Conservation (phyloP, 2,329 filamentous ascomycete species). For the Ascochyta rabiei region DNA sequence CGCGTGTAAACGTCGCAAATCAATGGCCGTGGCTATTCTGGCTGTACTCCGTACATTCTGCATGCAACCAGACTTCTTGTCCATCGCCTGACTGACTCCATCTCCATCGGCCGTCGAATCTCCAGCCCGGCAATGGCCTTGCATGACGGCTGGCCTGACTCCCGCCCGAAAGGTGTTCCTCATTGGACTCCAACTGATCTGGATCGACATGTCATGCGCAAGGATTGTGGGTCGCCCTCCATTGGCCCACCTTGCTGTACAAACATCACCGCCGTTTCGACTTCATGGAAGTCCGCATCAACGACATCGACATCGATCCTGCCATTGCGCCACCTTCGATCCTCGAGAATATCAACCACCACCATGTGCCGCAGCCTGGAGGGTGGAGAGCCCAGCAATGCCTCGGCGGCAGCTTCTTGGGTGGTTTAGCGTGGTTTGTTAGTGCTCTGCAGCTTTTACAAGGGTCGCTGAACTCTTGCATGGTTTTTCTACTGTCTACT, state of each 20-base stretch:
- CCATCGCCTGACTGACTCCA: constrained; percentile 7
- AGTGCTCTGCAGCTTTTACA: too few relatives aligned
- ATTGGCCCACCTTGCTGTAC: constrained; percentile 21
- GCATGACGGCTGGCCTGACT: constrained; percentile 23
- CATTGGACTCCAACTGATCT: constrained; percentile 20
- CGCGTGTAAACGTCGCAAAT: constrained; percentile 18
- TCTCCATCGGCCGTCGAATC: constrained; percentile 12
- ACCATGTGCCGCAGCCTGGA: constrained; percentile 9
- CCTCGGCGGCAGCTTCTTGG: too few relatives aligned
- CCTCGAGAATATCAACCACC: constrained; percentile 5
- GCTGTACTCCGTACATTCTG: too few relatives aligned
- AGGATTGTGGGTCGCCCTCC: constrained; percentile 11
- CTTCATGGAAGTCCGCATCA: constrained; percentile 23
- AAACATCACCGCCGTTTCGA: constrained; percentile 38
- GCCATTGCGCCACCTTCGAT: constrained; percentile 14
- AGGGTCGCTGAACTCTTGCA: too few relatives aligned
- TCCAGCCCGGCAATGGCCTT: constrained; percentile 10
- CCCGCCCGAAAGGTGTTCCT: constrained; percentile 22
- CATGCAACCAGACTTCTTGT: constrained; percentile 14
- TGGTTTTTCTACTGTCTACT: too few relatives aligned
- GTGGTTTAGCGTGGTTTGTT: too few relatives aligned
- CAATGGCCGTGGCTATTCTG: constrained; percentile 24
- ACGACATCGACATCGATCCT: constrained; percentile 22
- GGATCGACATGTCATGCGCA: constrained; percentile 33
- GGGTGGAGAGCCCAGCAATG: background rate